Percentiles rank a stretch among this genome's conserved stretches.
phyloP scores from a whole-genome alignment of 805 yeast genomes.

The Cyberlindnera samutprakarnensis region DNA sequence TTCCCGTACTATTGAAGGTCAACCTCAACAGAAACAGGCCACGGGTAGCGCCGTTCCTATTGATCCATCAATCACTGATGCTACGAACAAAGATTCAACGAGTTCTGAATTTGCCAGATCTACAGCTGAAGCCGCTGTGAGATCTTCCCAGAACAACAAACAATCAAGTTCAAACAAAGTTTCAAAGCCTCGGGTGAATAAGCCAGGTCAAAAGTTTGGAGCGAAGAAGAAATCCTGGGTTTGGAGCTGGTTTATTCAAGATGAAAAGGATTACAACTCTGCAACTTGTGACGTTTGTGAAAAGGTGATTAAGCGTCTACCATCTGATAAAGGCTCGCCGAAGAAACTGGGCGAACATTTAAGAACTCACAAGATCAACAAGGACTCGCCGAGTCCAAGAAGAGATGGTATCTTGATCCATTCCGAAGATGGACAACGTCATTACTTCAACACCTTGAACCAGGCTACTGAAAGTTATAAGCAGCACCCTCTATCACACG shows the following conservation, averaged over 20 bases:
- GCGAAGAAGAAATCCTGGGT: slow-evolving; percentile 59
- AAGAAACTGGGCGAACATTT: slow-evolving; percentile 52
- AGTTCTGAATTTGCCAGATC: slow-evolving; percentile 9
- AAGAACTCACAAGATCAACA: slow-evolving; percentile 43
- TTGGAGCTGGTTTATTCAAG: slow-evolving; percentile 56
- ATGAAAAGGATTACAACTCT: slow-evolving; percentile 35
- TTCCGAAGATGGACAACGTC: slow-evolving; percentile 12
- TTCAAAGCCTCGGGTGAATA: slow-evolving; percentile 27
- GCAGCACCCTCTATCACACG: slow-evolving; percentile 7
- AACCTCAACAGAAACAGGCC: not conserved
- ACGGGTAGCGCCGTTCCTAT: slow-evolving; percentile 14
- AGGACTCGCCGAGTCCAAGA: slow-evolving; percentile 32
- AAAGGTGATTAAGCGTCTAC: slow-evolving; percentile 37
- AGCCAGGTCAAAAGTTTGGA: slow-evolving; percentile 51
- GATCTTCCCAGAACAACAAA: slow-evolving; percentile 8
- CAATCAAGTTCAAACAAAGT: slow-evolving; percentile 5
- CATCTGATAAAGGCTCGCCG: slow-evolving; percentile 51
- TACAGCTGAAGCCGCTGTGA: slow-evolving; percentile 19
- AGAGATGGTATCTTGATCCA: slow-evolving; percentile 21
- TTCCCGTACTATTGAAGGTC: slow-evolving; percentile 2
- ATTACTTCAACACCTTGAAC: slow-evolving; percentile 25
- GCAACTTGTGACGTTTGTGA: slow-evolving; percentile 52
- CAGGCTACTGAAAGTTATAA: slow-evolving; percentile 10
- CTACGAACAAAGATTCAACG: slow-evolving; percentile 7
- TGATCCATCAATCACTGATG: slow-evolving; percentile 19